Conservation (phyloP, 495 filamentous ascomycete genomes). For the Daldinia childiae region DNA sequence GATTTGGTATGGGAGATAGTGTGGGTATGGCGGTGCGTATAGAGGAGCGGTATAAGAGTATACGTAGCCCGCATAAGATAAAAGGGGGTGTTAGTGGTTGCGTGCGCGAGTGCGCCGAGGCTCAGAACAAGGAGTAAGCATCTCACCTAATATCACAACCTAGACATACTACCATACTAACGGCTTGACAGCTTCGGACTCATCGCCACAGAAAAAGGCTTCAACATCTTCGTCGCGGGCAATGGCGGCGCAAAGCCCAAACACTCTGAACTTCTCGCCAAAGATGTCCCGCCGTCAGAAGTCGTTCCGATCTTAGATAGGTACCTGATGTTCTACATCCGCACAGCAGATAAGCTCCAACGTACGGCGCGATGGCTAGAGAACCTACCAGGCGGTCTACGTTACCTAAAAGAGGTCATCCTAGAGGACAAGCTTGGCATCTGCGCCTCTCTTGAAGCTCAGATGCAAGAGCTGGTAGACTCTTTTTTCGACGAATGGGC, state of each 20-base stretch:
- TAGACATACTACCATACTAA: constrained; percentile 17
- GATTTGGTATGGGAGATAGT: constrained; percentile 92
- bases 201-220: constrained; percentile 94
- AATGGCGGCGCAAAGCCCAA: constrained; percentile 91
- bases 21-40: constrained; percentile 96
- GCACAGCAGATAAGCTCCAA: constrained; percentile 94
- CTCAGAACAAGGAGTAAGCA: constrained; percentile 90
- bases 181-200: constrained; percentile 76
- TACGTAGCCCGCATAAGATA: constrained; percentile 90
- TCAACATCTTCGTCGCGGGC: constrained; percentile 92
- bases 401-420: constrained; percentile 84
- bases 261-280: constrained; percentile 88
- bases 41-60: constrained; percentile 94
- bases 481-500: constrained; percentile 98
- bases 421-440: constrained; percentile 92
- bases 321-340: constrained; percentile 96
- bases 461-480: constrained; percentile 89
- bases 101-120: constrained; percentile 93
- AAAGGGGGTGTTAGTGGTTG: constrained; percentile 94
- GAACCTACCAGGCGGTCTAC: constrained; percentile 83
- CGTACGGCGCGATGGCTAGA: constrained; percentile 95
- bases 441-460: constrained; percentile 81
- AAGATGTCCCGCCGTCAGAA: constrained; percentile 87
- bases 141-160: background rate
- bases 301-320: constrained; percentile 89